These are phyloP conservation scores for Amniculicola lignicola DNA, from an alignment of 495 filamentous ascomycete species.

Conservation along the genomic window DNA sequence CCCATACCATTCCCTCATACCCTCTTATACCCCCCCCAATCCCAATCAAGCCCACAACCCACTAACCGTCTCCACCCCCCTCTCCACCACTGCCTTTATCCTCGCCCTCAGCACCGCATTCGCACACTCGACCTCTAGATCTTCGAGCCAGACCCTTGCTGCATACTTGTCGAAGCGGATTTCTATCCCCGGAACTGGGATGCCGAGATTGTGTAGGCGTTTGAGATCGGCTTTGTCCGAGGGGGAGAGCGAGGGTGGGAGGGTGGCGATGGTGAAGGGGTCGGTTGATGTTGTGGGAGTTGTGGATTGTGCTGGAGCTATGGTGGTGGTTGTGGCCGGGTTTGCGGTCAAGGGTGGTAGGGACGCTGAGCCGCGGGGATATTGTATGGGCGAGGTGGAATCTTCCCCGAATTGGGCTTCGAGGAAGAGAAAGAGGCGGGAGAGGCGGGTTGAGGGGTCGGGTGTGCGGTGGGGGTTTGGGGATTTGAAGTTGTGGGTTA, in stretches of 20 bases:
- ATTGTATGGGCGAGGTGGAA: conserved; percentile 67
- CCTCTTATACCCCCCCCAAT: not conserved
- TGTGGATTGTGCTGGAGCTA: conserved; percentile 3
- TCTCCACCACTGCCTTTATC: conserved; percentile 82
- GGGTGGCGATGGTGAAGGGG: conserved; percentile 36
- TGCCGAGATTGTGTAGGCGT: conserved; percentile 71
- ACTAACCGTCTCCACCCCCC: conserved; percentile 86
- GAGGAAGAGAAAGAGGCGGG: conserved; percentile 88
- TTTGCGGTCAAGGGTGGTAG: not conserved
- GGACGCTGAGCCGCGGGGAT: conserved; percentile 44
- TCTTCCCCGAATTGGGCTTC: conserved; percentile 91
- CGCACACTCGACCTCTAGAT: conserved; percentile 80
- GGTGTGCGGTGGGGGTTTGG: conserved; percentile 70
- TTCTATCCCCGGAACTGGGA: conserved; percentile 82
- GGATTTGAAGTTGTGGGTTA: conserved; percentile 38
- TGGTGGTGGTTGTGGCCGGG: conserved; percentile 27
- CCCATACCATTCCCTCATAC: too few species aligned
- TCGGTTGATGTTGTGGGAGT: conserved; percentile 11
- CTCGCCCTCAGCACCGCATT: conserved; percentile 71
- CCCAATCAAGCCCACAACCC: conserved; percentile 56
- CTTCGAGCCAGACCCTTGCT: conserved; percentile 87
- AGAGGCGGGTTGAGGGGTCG: conserved; percentile 68
- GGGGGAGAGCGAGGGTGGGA: conserved; percentile 1
- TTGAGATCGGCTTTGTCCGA: conserved; percentile 57
- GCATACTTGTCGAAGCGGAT: conserved; percentile 86